Base-by-base conservation (phyloP, 2,329 filamentous ascomycete species). In the Fusarium chaquense region DNA sequence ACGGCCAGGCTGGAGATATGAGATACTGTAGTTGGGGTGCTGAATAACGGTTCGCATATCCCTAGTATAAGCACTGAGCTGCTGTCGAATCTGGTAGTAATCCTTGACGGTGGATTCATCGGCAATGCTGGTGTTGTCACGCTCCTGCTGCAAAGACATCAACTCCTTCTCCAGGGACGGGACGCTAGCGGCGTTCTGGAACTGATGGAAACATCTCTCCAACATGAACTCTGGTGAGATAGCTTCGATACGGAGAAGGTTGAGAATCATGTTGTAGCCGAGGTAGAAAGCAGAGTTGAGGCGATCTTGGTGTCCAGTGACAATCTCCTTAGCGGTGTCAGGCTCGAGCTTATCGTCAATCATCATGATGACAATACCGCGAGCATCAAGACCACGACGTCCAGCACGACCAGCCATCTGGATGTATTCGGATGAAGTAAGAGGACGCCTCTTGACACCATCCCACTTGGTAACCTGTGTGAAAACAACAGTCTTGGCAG, bases 281-380 rank as follows among this genome's bases (percentile, higher is more conserved):
- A 99, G 87, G 78, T 99, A 93, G 82, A 99, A 99, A 2, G 96
- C 96, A 5, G 96, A 98, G 81, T 98, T 98, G 32, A 99, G 89
- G 72, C 94, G 94, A 80, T 99, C 97, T 79, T 99, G 96, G 77
- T 98, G 92, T 72, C 96, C 96, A 55, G 96, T 93, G 15, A 99
- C 96, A 73, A 99, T 98, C 69, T 93, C 91, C 81, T 97, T 97
- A 43, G 96, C 95, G n/a, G 91, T 90, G 3, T 93, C 90, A 2
- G 96, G 96, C 76, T 99, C 96, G 83, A 99, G 95, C 82, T 96
- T 93, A 79, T 97, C 93, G 76, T 97, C 92, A 67, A 99, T 92
- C 95, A 99, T 98, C 93, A 99, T 98, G 79, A 99, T 98, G 73
- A 99, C 96, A 73, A 98, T 97, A 87, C 96, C 96, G 71, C 96